A percentile compares a stretch with the other conserved stretches of the same genome.
Evolutionary conservation across 2,329 filamentous ascomycete species (phyloP).

Genomic region (Cytospora leucostoma): DNA sequence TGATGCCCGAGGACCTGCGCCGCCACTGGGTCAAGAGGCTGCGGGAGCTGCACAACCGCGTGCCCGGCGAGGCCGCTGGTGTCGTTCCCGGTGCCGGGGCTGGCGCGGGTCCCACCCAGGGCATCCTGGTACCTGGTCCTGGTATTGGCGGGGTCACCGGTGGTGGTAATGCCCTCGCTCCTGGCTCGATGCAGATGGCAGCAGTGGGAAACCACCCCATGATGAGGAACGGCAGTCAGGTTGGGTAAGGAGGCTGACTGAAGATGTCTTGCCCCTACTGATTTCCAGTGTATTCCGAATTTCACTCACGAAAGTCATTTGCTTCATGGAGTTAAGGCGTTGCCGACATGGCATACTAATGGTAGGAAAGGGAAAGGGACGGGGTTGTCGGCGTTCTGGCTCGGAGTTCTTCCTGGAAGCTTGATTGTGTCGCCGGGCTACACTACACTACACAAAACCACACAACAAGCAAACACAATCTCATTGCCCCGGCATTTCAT

Average conservation of each 20-base stretch:
- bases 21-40: constrained; percentile 59
- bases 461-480: not conserved
- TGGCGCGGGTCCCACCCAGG: not conserved
- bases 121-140: constrained; percentile 16
- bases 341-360: not conserved
- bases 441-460: not conserved
- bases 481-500: not conserved
- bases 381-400: not conserved
- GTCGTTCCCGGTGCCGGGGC: not conserved
- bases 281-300: not conserved
- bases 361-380: not conserved
- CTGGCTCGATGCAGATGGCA: constrained; percentile 23
- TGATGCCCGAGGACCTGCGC: constrained; percentile 56
- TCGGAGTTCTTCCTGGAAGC: not conserved
- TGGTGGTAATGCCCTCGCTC: constrained; percentile 4
- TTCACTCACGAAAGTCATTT: not conserved
- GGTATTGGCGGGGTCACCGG: not conserved
- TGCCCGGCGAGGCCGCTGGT: constrained; percentile 11
- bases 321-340: not conserved
- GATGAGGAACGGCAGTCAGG: constrained; percentile 24
- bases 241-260: constrained; percentile 10
- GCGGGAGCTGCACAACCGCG: constrained; percentile 47
- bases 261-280: not conserved
- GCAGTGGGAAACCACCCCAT: constrained; percentile 12
- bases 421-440: not conserved